Percentiles rank a stretch among this genome's conserved stretches.
These are phyloP conservation scores for Globisporangium recalcitrans DNA, from an alignment of 352 stramenopile genomes.

Conservation along the genomic window DNA sequence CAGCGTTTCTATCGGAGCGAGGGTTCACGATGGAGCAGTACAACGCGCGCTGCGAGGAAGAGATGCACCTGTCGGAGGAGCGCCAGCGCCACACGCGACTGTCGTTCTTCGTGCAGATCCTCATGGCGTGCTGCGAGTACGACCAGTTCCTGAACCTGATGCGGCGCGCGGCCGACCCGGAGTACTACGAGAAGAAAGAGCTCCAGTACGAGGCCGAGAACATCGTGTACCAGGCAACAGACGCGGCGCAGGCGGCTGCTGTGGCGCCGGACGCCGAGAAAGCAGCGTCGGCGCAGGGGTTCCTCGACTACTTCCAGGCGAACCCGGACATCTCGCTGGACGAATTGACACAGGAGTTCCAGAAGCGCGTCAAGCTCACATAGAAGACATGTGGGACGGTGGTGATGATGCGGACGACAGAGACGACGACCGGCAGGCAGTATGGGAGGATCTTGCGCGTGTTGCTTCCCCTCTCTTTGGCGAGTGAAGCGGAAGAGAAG, in stretches of 20 bases:
- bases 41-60: constrained; percentile 57
- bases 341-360: constrained; percentile 69
- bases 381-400: constrained; percentile 13
- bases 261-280: constrained; percentile 19
- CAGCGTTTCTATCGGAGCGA: constrained; percentile 41
- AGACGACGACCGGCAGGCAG: neutral
- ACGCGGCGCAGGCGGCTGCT: constrained; percentile 31
- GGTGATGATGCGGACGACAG: neutral
- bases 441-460: neutral
- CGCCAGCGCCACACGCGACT: constrained; percentile 70
- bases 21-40: constrained; percentile 80
- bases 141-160: constrained; percentile 86
- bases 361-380: constrained; percentile 59
- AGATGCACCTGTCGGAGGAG: constrained; percentile 61
- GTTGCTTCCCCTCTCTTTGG: neutral
- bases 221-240: constrained; percentile 47
- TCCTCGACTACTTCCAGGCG: constrained; percentile 66
- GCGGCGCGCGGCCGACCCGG: constrained; percentile 64
- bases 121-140: constrained; percentile 74
- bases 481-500: neutral
- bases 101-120: constrained; percentile 80
- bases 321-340: constrained; percentile 66
- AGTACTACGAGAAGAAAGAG: constrained; percentile 82
- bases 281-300: constrained; percentile 49
- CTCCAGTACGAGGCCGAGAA: constrained; percentile 60